A percentile compares a stretch with the other conserved stretches of the same genome.
Conservation (phyloP, 345 rosid genomes). For the Camelina laxa region DNA sequence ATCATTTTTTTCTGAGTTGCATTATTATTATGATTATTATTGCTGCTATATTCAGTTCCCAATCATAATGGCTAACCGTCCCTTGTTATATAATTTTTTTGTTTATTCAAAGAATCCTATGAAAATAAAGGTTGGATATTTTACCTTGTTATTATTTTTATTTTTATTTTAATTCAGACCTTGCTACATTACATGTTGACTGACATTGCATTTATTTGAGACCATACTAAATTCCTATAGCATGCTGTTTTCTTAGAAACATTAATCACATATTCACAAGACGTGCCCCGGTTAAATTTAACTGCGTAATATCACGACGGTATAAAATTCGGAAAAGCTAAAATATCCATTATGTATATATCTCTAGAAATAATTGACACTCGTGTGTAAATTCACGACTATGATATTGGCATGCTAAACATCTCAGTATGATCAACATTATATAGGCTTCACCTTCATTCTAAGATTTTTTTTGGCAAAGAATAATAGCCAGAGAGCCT, state of each 20-base stretch:
- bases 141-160: neutral
- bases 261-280: conserved; percentile 14
- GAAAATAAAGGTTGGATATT: neutral
- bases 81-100: neutral
- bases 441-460: conserved; percentile 13
- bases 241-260: conserved; percentile 17
- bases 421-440: conserved; percentile 26
- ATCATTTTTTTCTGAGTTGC: conserved; percentile 16
- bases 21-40: conserved; percentile 12
- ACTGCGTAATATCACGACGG: conserved; percentile 17
- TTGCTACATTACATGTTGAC: conserved; percentile 20
- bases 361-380: conserved; percentile 5
- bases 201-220: conserved; percentile 13
- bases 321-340: neutral
- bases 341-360: conserved; percentile 13
- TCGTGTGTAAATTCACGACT: conserved; percentile 10
- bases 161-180: too few species aligned
- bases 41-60: conserved; percentile 21
- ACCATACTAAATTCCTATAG: conserved; percentile 28
- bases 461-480: conserved; percentile 32
- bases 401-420: conserved; percentile 31
- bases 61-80: conserved; percentile 38
- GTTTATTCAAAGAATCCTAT: conserved; percentile 5
- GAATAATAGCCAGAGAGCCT: conserved; percentile 36
- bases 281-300: neutral